phyloP scores from a whole-genome alignment of 768 basidiomycete genomes.

The Thelephora ganbajun region DNA sequence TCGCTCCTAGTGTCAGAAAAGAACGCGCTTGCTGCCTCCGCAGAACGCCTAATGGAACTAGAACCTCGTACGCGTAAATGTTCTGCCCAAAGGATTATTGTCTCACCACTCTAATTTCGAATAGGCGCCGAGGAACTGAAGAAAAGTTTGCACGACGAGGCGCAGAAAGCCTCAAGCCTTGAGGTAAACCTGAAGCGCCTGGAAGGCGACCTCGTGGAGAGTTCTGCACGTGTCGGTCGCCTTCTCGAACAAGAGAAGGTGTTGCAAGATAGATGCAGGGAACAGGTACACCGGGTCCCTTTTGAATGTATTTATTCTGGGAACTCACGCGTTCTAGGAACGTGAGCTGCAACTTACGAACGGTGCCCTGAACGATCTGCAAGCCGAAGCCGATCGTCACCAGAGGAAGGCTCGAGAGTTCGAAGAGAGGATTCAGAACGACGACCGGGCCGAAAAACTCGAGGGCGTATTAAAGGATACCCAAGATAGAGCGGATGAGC shows the following conservation, averaged over 20 bases:
- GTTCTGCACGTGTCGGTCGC: slow-evolving; percentile 24
- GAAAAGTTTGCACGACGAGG: slow-evolving; percentile 11
- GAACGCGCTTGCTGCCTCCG: slow-evolving; percentile 15
- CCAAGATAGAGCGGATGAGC: slow-evolving; percentile 70
- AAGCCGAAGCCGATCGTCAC: slow-evolving; percentile 36
- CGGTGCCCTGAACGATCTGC: slow-evolving; percentile 36
- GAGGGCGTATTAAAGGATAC: slow-evolving; percentile 64
- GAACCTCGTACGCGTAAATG: slow-evolving; percentile 14
- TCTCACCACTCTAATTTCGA: background rate
- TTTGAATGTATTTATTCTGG: background rate
- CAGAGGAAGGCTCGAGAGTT: slow-evolving; percentile 53
- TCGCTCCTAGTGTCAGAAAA: slow-evolving; percentile 25
- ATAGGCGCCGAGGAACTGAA: slow-evolving; percentile 15
- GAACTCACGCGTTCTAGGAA: slow-evolving; percentile 31
- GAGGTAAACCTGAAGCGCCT: slow-evolving; percentile 26
- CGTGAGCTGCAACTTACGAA: slow-evolving; percentile 59
- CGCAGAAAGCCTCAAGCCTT: slow-evolving; percentile 7
- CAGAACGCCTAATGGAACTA: slow-evolving; percentile 18
- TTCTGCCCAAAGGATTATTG: background rate
- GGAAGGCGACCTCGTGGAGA: slow-evolving; percentile 23
- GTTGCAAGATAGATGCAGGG: slow-evolving; percentile 31
- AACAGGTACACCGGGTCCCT: slow-evolving; percentile 28
- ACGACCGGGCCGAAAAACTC: slow-evolving; percentile 65
- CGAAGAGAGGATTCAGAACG: slow-evolving; percentile 71
- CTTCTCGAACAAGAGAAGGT: slow-evolving; percentile 40